These are phyloP conservation scores for Arthrobotrys sphaeroides DNA, from an alignment of 2,329 filamentous ascomycete genomes.

Conservation along the genomic window DNA sequence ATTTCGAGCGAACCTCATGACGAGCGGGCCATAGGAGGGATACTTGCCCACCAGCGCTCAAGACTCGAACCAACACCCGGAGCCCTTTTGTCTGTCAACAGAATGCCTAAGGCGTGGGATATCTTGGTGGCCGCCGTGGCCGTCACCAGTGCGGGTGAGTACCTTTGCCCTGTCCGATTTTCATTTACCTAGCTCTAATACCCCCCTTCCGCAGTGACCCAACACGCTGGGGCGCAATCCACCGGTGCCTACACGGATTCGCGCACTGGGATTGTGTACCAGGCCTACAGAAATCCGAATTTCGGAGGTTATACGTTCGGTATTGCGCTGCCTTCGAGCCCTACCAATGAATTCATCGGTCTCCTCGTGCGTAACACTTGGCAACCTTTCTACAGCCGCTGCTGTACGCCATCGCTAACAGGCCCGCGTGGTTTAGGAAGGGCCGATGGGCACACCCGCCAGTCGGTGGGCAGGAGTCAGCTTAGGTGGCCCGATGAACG, in stretches of 20 bases:
- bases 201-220: slow-evolving; percentile 14
- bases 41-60: neutral
- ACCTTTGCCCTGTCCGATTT: neutral
- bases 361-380: slow-evolving; percentile 63
- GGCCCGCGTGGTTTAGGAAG: slow-evolving; percentile 41
- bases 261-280: slow-evolving; percentile 64
- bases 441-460: slow-evolving; percentile 61
- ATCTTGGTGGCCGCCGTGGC: slow-evolving; percentile 18
- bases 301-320: slow-evolving; percentile 64
- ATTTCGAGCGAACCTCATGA: neutral
- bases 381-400: neutral
- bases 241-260: slow-evolving; percentile 61
- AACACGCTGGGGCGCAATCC: slow-evolving; percentile 57
- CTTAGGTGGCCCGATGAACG: slow-evolving; percentile 64
- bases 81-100: neutral
- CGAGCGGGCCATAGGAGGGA: neutral
- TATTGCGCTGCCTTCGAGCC: slow-evolving; percentile 65
- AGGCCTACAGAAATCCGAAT: slow-evolving; percentile 60
- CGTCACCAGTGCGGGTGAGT: slow-evolving; percentile 29
- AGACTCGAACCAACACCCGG: neutral
- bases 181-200: neutral
- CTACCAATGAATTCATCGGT: slow-evolving; percentile 67
- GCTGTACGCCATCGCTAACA: neutral
- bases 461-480: slow-evolving; percentile 66
- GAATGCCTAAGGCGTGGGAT: slow-evolving; percentile 28